Conservation (phyloP, 2,329 filamentous ascomycete species). For the Aphanoascus verrucosus region DNA sequence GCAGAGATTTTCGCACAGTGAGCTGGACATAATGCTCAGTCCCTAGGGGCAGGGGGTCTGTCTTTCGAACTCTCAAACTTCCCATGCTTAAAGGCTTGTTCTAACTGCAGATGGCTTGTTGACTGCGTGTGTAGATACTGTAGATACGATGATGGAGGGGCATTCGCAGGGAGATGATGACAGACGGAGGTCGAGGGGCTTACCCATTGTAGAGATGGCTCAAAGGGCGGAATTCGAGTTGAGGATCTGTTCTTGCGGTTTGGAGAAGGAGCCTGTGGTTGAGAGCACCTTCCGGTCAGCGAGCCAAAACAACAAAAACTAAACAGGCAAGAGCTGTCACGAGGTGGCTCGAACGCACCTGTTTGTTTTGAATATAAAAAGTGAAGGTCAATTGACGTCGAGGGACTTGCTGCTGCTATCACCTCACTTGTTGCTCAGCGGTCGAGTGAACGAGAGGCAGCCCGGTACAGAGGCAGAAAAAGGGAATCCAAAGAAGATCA, state of each 20-base stretch:
- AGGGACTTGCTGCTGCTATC: background rate
- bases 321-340: background rate
- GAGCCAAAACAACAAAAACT: background rate
- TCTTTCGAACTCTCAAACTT: constrained; percentile 3
- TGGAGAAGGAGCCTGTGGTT: background rate
- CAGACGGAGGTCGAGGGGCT: constrained; percentile 20
- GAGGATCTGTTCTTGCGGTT: constrained; percentile 9
- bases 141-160: constrained; percentile 10
- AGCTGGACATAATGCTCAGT: constrained; percentile 1
- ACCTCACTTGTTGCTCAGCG: constrained; percentile 3
- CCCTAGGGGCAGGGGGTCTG: background rate
- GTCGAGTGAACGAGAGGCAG: constrained; percentile 7
- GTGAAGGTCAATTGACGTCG: constrained; percentile 1
- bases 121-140: constrained; percentile 1
- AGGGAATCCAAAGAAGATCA: constrained; percentile 17
- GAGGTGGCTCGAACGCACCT: background rate
- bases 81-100: background rate
- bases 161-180: constrained; percentile 2
- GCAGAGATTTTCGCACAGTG: background rate
- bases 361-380: background rate
- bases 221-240: constrained; percentile 14
- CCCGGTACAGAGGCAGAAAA: constrained; percentile 12
- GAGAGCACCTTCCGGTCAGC: background rate
- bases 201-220: constrained; percentile 28
- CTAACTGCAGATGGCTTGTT: background rate